Conservation (phyloP, 257 asterid species). For the Penstemon barbatus region DNA sequence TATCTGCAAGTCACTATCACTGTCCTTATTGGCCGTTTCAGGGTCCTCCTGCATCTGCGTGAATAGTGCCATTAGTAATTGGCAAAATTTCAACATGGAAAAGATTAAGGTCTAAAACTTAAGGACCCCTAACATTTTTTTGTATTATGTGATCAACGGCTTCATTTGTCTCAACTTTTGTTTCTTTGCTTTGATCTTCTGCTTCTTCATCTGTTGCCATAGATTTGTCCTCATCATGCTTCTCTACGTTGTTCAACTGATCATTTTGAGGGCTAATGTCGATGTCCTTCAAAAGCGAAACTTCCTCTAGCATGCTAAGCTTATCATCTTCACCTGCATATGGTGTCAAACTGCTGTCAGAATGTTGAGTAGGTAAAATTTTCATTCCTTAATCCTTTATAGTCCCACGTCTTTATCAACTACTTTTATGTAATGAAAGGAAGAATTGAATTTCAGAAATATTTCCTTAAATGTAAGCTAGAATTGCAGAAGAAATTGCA, state of each 20-base stretch:
- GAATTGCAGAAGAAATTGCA: too few relatives aligned
- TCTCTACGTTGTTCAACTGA: not conserved
- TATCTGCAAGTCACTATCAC: slow-evolving; percentile 9
- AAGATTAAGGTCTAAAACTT: not conserved
- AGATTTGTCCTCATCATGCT: slow-evolving; percentile 13
- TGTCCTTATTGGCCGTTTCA: not conserved
- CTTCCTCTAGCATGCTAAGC: slow-evolving; percentile 3
- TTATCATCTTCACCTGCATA: not conserved
- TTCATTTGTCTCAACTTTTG: slow-evolving; percentile 17
- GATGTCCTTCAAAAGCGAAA: slow-evolving; percentile 5
- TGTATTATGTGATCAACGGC: slow-evolving; percentile 4
- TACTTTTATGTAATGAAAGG: too few relatives aligned
- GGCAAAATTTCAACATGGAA: not conserved
- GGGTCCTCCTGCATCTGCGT: slow-evolving; percentile 18
- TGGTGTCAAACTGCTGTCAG: not conserved
- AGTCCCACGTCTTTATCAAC: too few relatives aligned
- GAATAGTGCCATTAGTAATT: not conserved
- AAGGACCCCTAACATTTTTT: not conserved
- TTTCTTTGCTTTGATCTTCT: slow-evolving; percentile 22
- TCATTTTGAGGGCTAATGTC: not conserved
- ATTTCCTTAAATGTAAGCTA: too few relatives aligned
- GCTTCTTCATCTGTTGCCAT: slow-evolving; percentile 11
- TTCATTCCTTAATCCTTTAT: too few relatives aligned
- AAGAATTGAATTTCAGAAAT: too few relatives aligned
- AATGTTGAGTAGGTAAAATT: not conserved